A percentile compares a stretch with the other conserved stretches of the same genome.
These are phyloP conservation scores for Aspergillus campestris DNA, from an alignment of 495 filamentous ascomycete species.

Conservation along the genomic window DNA sequence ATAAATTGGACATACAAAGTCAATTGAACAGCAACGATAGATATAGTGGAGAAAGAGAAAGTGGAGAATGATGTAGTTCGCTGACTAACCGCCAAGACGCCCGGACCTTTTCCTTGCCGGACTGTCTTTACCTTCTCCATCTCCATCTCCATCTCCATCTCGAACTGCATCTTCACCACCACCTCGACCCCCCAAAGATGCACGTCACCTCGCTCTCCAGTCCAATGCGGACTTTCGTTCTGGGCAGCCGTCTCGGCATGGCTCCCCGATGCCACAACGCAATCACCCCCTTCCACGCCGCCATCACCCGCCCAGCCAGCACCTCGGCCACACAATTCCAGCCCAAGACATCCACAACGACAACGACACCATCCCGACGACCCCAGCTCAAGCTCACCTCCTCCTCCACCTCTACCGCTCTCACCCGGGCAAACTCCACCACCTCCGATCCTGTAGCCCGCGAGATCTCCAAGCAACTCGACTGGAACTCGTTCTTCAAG, in stretches of 20 bases:
- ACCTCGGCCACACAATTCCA: constrained; percentile 8
- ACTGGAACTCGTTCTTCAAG: constrained; percentile 91
- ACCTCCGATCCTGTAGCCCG: constrained; percentile 16
- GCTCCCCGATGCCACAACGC: constrained; percentile 16
- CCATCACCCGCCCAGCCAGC: constrained; percentile 15
- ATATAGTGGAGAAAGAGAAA: no score
- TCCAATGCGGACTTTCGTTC: constrained; percentile 23
- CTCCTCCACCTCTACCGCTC: constrained; percentile 21
- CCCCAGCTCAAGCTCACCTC: constrained; percentile 12
- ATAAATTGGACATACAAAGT: no score
- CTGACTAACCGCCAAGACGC: no score
- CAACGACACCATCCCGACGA: constrained; percentile 11
- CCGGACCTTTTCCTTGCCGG: no score
- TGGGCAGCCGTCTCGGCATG: constrained; percentile 18
- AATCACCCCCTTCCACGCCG: constrained; percentile 8
- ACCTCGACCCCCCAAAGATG: constrained; percentile 6
- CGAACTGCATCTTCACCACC: background rate
- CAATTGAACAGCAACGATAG: no score
- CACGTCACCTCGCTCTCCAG: constrained; percentile 17
- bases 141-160: constrained; percentile 3
- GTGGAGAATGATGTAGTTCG: no score
- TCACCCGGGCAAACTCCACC: constrained; percentile 31
- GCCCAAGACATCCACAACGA: constrained; percentile 6
- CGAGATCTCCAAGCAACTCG: constrained; percentile 39
- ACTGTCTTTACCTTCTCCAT: background rate